A percentile compares a stretch with the other conserved stretches of the same genome.
phyloP scores from a whole-genome alignment of 768 basidiomycete species.

The Nidularia pulvinata region DNA sequence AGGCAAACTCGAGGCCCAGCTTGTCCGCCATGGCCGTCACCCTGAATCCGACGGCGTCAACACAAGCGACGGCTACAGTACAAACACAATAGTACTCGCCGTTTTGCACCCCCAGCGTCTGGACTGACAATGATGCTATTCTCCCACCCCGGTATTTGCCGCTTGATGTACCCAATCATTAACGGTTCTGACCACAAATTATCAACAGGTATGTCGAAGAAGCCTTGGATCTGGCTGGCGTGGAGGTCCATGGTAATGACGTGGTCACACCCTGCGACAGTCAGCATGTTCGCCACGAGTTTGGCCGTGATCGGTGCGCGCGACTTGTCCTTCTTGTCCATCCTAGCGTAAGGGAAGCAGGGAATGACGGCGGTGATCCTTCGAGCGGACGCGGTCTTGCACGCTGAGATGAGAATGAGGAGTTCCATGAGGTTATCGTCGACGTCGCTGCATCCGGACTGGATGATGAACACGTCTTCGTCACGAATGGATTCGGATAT shows the following conservation, averaged over 20 bases:
- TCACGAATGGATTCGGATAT: conserved; percentile 96
- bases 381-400: conserved; percentile 94
- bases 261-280: conserved; percentile 96
- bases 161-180: conserved; percentile 93
- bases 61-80: conserved; percentile 1
- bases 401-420: conserved; percentile 97
- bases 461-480: conserved; percentile 99
- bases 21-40: conserved; percentile 96
- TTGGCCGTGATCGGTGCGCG: conserved; percentile 98
- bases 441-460: conserved; percentile 86
- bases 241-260: conserved; percentile 99
- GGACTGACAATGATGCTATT: conserved; percentile 94
- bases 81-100: conserved; percentile 51
- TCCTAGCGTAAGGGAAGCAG: conserved; percentile 95
- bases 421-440: conserved; percentile 99
- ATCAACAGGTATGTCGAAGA: conserved; percentile 98
- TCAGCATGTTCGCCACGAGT: conserved; percentile 97
- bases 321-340: conserved; percentile 98
- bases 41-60: conserved; percentile 35
- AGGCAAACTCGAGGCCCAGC: conserved; percentile 91
- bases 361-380: conserved; percentile 98
- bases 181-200: conserved; percentile 96
- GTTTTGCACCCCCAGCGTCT: conserved; percentile 98
- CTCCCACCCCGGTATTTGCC: conserved; percentile 82
- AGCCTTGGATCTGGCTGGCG: conserved; percentile 97